Evolutionary conservation across 2,329 filamentous ascomycete genomes (phyloP), one percentile per base, ranked within the genome.

Genomic region (Drechslera avenae): DNA sequence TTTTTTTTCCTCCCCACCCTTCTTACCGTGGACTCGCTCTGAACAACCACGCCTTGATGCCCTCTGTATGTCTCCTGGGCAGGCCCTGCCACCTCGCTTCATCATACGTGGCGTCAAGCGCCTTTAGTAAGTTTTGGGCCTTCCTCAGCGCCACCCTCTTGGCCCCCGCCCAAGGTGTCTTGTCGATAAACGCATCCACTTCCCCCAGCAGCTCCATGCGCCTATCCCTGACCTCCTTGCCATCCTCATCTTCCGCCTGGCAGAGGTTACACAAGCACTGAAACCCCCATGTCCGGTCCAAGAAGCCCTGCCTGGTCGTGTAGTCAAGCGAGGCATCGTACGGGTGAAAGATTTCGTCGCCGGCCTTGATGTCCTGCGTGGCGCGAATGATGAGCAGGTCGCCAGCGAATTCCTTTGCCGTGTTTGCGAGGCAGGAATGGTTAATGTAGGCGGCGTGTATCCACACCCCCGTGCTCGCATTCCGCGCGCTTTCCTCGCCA

Each of bases 401-500:
- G 26, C 77, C 77, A 2, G 76, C 54, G 21, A 66, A 77, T 10
- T 74, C 71, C 26, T 74, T 77, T 34, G 64, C 66, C 0, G 68
- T 51, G 46, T 78, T 79, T n/a, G 73, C 44, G 0, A 75, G 39
- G 50, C 77, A 79, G 0, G 77, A 76, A 54, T 79, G 77, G 19
- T 79, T 79, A 50, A 76, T 71, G 54, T 76, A 77, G 0, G 76
- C 70, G 1, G 75, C 71, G 16, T 68, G 60, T 1, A 73, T 59
- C 74, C 75, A 79, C 14, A 79, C 56, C 0, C 76, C 76, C 1
- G 64, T 64, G 21, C 63, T 66, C 7, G 62, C 59, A n/a, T 63
- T 66, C 3, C 41, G 44, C 4, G 59, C 57, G n/a, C 40, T 49
- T 33, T 64, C 61, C 30, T 64, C 57, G 18, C 59, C 59, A 66